Conservation (phyloP, 208 protist species). For the Naegleria fowleri region DNA sequence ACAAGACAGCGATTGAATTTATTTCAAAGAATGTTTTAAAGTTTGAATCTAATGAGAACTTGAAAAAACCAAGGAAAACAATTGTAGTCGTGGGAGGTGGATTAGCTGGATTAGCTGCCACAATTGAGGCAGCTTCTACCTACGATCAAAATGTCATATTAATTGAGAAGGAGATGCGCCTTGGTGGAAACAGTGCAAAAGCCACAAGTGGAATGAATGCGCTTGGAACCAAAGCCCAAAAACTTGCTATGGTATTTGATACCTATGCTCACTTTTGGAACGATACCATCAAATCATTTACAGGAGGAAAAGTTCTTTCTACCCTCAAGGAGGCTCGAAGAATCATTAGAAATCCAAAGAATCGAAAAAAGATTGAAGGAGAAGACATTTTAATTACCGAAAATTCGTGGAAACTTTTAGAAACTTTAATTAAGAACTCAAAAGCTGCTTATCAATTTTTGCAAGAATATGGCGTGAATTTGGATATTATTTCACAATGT, state of each 20-base stretch:
- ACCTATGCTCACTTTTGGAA: conserved; percentile 42
- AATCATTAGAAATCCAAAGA: not conserved
- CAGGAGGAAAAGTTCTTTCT: not conserved
- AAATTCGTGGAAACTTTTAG: conserved; percentile 35
- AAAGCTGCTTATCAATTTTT: conserved; percentile 60
- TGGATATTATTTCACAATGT: conserved; percentile 73
- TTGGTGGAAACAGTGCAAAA: conserved; percentile 91
- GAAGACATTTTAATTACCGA: not conserved
- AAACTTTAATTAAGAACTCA: conserved; percentile 61
- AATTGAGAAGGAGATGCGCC: conserved; percentile 72
- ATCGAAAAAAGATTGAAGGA: not conserved
- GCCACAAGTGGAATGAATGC: conserved; percentile 91
- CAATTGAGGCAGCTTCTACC: conserved; percentile 31
- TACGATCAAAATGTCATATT: conserved; percentile 55
- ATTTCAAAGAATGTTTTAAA: not conserved
- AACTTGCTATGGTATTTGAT: conserved; percentile 52
- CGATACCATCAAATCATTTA: conserved; percentile 31
- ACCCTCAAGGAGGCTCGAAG: not conserved
- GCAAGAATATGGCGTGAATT: conserved; percentile 64
- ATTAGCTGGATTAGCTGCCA: conserved; percentile 57
- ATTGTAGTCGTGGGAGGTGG: conserved; percentile 62
- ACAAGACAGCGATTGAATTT: not conserved
- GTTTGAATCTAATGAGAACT: not conserved
- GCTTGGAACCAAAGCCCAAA: conserved; percentile 72
- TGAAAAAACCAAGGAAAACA: not conserved